Evolutionary conservation across 2,329 filamentous ascomycete genomes (phyloP).

Genomic region (Cladophialophora psammophila): DNA sequence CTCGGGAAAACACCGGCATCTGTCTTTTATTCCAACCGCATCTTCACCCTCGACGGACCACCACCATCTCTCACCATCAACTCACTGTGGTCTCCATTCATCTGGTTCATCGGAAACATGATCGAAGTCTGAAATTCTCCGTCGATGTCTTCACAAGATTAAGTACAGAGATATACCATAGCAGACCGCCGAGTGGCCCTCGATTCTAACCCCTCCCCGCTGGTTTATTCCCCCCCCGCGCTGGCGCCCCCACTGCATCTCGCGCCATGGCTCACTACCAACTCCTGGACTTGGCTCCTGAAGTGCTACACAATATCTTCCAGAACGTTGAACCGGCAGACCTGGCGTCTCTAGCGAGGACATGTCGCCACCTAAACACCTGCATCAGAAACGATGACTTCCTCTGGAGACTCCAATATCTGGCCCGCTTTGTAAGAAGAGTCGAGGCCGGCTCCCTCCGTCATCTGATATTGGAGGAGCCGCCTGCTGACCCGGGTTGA

Average conservation of each 20-base stretch:
- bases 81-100: neutral
- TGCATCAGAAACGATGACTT: conserved; percentile 65
- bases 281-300: conserved; percentile 59
- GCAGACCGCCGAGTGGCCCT: neutral
- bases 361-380: conserved; percentile 61
- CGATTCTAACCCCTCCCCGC: neutral
- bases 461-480: neutral
- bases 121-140: neutral
- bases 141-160: neutral
- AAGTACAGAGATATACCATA: neutral
- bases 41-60: neutral
- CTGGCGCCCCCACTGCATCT: neutral
- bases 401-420: conserved; percentile 69
- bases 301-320: conserved; percentile 70
- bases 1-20: neutral
- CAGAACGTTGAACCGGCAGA: conserved; percentile 64
- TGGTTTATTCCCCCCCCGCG: neutral
- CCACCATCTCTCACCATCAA: neutral
- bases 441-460: conserved; percentile 9
- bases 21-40: neutral
- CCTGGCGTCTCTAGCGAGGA: conserved; percentile 59
- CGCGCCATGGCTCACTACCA: conserved; percentile 30
- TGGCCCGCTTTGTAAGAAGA: conserved; percentile 61
- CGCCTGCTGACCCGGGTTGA: neutral
- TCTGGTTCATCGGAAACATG: conserved; percentile 1